These are phyloP conservation scores for Avena insularis DNA, from an alignment of 176 grass and related monocot genomes.

Conservation along the genomic window DNA sequence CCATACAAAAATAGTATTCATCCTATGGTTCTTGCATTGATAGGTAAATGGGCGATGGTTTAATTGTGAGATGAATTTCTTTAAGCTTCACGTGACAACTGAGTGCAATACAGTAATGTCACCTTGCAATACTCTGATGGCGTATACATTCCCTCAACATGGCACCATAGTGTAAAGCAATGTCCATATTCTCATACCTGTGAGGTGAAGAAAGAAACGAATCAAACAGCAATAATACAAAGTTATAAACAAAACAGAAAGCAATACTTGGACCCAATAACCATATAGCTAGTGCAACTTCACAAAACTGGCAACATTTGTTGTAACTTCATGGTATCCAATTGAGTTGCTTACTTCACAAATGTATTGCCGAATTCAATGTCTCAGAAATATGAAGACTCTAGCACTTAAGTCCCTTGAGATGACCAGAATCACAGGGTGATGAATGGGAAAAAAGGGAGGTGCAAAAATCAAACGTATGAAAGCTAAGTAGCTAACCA, in stretches of 20 bases:
- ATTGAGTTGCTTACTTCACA: background rate
- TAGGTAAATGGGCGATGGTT: background rate
- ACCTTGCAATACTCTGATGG: conserved; percentile 98
- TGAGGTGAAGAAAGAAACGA: conserved; percentile 18
- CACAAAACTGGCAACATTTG: conserved; percentile 23
- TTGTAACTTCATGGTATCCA: background rate
- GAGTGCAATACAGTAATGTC: background rate
- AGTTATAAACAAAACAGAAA: conserved; percentile 29
- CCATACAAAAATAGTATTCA: background rate
- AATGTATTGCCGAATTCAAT: background rate
- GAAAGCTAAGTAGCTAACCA: background rate
- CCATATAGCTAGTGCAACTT: background rate
- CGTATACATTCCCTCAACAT: conserved; percentile 99
- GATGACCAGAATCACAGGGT: background rate
- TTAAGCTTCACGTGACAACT: conserved; percentile 15
- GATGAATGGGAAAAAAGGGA: background rate
- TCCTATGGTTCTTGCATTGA: conserved; percentile 29
- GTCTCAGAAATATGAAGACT: background rate
- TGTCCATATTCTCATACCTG: conserved; percentile 97
- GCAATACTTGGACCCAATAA: conserved; percentile 28
- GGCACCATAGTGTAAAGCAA: conserved; percentile 96
- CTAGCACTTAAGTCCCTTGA: background rate
- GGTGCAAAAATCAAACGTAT: background rate
- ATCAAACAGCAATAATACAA: conserved; percentile 25
- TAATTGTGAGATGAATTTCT: background rate